These are phyloP conservation scores for Mucor piriformis DNA, from an alignment of 371 early-diverging fungal species.

Conservation along the genomic window DNA sequence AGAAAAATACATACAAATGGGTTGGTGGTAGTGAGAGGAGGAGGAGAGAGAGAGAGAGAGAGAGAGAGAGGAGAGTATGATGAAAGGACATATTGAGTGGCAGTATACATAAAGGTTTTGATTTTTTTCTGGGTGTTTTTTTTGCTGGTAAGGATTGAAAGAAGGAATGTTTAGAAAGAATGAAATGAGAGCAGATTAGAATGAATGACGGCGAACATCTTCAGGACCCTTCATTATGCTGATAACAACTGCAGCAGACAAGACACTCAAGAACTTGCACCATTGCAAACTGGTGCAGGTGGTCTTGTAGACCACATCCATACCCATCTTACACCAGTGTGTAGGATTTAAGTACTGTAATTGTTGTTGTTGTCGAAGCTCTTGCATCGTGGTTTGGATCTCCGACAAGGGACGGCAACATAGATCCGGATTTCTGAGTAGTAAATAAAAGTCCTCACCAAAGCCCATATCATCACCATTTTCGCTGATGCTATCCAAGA, in stretches of 20 bases:
- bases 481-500: constrained; percentile 21
- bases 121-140: too few relatives aligned
- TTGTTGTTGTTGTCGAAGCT: constrained; percentile 23
- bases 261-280: constrained; percentile 61
- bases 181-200: not conserved
- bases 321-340: constrained; percentile 20
- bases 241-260: constrained; percentile 57
- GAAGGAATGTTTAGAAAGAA: constrained; percentile 1
- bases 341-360: constrained; percentile 1
- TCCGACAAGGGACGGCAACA: constrained; percentile 31
- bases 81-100: not conserved
- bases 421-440: constrained; percentile 28
- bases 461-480: constrained; percentile 27
- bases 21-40: not conserved
- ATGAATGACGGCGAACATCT: constrained; percentile 21
- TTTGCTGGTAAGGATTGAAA: not conserved
- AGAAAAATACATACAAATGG: not conserved
- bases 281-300: constrained; percentile 50
- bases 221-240: constrained; percentile 66
- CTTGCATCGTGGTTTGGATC: constrained; percentile 26
- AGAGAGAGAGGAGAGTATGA: constrained; percentile 1
- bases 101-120: constrained; percentile 14
- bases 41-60: not conserved
- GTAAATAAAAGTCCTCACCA: constrained; percentile 26
- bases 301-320: constrained; percentile 5